Evolutionary conservation across 2,329 filamentous ascomycete species (phyloP).

Genomic region (Alternaria atra): DNA sequence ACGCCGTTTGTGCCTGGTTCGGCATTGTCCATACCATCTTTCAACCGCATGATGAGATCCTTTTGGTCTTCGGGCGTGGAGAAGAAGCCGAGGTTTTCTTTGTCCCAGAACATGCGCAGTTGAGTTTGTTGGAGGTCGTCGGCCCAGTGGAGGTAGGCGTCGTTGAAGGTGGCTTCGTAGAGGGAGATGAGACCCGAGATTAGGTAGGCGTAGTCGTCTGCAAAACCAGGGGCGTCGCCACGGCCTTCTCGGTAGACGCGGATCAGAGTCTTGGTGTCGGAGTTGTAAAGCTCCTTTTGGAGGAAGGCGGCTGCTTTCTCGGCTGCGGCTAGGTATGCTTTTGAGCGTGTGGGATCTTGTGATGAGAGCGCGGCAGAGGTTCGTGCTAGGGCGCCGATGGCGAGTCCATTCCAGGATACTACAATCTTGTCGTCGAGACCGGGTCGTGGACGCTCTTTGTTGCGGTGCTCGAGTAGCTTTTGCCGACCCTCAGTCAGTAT

Average conservation of each 20-base stretch:
- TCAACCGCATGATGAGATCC: conserved; percentile 83
- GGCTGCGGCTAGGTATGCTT: conserved; percentile 71
- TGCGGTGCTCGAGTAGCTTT: conserved; percentile 75
- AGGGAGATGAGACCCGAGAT: conserved; percentile 84
- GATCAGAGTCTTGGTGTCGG: conserved; percentile 68
- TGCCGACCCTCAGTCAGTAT: conserved; percentile 73
- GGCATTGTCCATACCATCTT: conserved; percentile 93
- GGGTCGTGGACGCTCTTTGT: conserved; percentile 78
- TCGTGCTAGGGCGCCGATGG: conserved; percentile 82
- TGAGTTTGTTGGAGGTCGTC: conserved; percentile 82
- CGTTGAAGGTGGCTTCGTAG: conserved; percentile 83
- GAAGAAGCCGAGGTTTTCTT: conserved; percentile 71
- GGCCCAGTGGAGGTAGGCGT: conserved; percentile 79
- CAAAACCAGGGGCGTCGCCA: conserved; percentile 76
- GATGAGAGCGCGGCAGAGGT: conserved; percentile 73
- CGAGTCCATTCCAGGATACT: conserved; percentile 86
- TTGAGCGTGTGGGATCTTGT: conserved; percentile 66
- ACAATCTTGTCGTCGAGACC: conserved; percentile 89
- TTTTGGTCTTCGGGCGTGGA: conserved; percentile 70
- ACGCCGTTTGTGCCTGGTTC: conserved; percentile 90
- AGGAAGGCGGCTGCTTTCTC: conserved; percentile 76
- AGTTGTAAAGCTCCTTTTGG: conserved; percentile 75
- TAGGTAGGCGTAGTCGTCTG: conserved; percentile 94
- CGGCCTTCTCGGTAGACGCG: conserved; percentile 76
- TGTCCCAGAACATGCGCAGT: conserved; percentile 79